These are phyloP conservation scores for Arachis stenosperma DNA, from an alignment of 306 rosid species.

Conservation along the genomic window DNA sequence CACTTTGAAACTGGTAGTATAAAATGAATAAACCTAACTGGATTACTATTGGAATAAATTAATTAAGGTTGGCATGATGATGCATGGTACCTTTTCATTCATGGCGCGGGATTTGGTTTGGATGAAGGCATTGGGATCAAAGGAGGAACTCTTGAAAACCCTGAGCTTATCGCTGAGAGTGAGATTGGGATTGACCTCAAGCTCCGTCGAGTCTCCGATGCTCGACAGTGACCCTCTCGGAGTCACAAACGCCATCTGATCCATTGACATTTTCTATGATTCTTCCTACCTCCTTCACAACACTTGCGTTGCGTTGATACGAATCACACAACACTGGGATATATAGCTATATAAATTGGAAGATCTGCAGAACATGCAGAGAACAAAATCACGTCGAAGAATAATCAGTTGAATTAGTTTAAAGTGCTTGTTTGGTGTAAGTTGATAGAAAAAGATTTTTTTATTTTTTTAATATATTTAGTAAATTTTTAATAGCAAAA, in stretches of 20 bases:
- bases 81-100: slow-evolving; percentile 67
- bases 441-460: too few relatives aligned
- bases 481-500: too few relatives aligned
- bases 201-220: slow-evolving; percentile 55
- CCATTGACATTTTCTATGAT: slow-evolving; percentile 38
- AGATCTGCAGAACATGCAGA: neutral
- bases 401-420: too few relatives aligned
- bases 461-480: too few relatives aligned
- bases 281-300: neutral
- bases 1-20: too few relatives aligned
- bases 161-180: slow-evolving; percentile 72
- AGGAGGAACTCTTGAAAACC: slow-evolving; percentile 66
- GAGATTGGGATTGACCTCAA: slow-evolving; percentile 57
- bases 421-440: too few relatives aligned
- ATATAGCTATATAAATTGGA: neutral
- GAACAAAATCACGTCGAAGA: neutral
- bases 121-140: slow-evolving; percentile 66
- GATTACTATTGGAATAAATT: too few relatives aligned
- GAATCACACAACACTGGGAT: neutral
- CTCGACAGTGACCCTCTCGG: slow-evolving; percentile 60
- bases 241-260: slow-evolving; percentile 42
- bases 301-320: neutral
- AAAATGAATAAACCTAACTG: too few relatives aligned
- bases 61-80: neutral
- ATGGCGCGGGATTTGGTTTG: slow-evolving; percentile 75